phyloP scores from a whole-genome alignment of 2,329 filamentous ascomycete genomes.

The Microsporum audouinii region DNA sequence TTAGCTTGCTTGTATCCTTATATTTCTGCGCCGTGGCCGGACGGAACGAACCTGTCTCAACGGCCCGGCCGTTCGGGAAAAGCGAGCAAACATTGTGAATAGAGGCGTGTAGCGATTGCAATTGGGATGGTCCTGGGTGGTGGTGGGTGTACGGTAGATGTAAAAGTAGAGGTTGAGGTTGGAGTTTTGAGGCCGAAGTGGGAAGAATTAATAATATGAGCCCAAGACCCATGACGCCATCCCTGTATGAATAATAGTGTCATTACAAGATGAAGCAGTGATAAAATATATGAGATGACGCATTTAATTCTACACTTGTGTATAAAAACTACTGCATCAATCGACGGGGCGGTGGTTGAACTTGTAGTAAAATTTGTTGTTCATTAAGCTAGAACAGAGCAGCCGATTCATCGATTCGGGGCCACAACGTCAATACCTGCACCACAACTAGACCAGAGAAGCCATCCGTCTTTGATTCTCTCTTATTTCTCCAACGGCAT shows the following conservation, averaged over 20 bases:
- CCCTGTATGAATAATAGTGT: neutral
- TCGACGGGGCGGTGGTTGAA: neutral
- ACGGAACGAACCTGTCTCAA: conserved; percentile 48
- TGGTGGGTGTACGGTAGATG: neutral
- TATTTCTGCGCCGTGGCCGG: neutral
- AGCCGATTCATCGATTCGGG: conserved; percentile 1
- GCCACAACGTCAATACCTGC: conserved; percentile 2
- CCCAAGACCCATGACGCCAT: conserved; percentile 3
- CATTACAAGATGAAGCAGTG: neutral
- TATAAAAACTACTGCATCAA: neutral
- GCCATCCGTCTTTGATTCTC: neutral
- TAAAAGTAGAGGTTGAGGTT: neutral
- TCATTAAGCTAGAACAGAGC: conserved; percentile 6
- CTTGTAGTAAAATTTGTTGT: conserved; percentile 3
- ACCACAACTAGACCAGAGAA: neutral
- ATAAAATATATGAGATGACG: neutral
- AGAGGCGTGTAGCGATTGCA: neutral
- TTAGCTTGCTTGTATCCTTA: neutral
- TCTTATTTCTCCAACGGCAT: neutral
- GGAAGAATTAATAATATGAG: neutral
- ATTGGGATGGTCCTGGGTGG: conserved; percentile 18
- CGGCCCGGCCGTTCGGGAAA: conserved; percentile 52
- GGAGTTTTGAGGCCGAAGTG: neutral
- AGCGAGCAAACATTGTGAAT: conserved; percentile 53
- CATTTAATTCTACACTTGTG: neutral